Evolutionary conservation across 805 yeast species (phyloP), one percentile per base, ranked within the genome.

Genomic region (Pichia cabralensis): DNA sequence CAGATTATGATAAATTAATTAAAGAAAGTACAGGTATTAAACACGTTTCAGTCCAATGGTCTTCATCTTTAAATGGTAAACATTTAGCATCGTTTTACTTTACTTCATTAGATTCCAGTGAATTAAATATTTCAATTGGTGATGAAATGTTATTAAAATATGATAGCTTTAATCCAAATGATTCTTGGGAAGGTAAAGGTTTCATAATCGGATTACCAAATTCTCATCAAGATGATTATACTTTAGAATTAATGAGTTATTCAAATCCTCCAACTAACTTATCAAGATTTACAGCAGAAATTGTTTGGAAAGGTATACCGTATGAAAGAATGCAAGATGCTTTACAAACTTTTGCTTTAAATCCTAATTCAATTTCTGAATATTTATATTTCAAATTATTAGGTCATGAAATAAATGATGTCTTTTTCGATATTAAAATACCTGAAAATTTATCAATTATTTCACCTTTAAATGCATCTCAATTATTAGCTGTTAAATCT

Each of bases 301-400:
- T 84, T 52, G 83, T 81, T 34, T 88, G 96, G 96, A 81, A 81
- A 45, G 92, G 89, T 12, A 75, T 78, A 2, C 65, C 94, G 1
- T 86, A 78, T 51, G 77, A 72, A 26, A 70, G 96, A 49, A 83
- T 84, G 92, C 94, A 83, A 59, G 60, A 62, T 15, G 92, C 95
- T 0, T 59, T 88, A 58, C 71, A 65, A 38, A 50, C 50, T 6
- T 83, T 88, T 61, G 96, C 95, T 3, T 60, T 74, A 8, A 70
- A 76, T 34, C 69, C 76, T 33, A 66, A 72, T 45, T 75, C 86
- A 4, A 79, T 83, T 3, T 74, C 85, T 15, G 79, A 80, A 3
- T 79, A 73, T 48, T 62, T 88, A 18, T 84, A 83, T 55, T 83
- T 81, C 46, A 76, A 74, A 45, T 64, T 88, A 28, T 62, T 88